Base-by-base conservation (phyloP, 441 rosid genomes). In the Gossypium davidsonii region DNA sequence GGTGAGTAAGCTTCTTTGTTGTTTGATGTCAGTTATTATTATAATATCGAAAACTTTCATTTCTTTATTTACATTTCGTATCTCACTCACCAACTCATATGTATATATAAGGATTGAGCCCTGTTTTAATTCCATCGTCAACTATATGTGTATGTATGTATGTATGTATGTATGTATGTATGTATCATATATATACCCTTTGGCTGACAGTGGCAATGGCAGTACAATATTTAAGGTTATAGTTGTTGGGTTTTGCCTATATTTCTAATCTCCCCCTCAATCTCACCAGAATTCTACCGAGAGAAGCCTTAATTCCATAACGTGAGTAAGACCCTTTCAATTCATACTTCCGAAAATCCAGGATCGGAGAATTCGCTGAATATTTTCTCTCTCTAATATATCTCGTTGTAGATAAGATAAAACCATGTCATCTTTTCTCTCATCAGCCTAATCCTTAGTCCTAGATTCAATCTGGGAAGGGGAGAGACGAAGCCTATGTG, bases 321-420 rank as follows among this genome's bases (percentile, higher is more conserved):
- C 65, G 74, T 52, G 78, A 79, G 73, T 73, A 71, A 63, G 82
- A 72, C 74, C 67, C 57, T 64, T 75, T 65, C 74, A 55, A 79
- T 23, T 10, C 51, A 44, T 60, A 70, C 14, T 73, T 74, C 76
- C 79, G 51, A 51, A 60, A 66, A 60, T 78, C 74, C 42, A 49
- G 59, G 71, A 67, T 14, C 44, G 26, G 71, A n/a, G 58, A 67
- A 67, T 51, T 28, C 15, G 42, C 31, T 3, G 23, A 46, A 26
- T 67, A 67, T 67, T 67, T 67, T 67, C 67, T 67, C 39, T 67
- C 57, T 25, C 23, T 20, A n/a, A 48, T 48, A 67, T 67, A 67
- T 67, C 37, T 23, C 12, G 20, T 67, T 42, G 39, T 67, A 49
- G 57, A 67, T 48, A 67, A 48, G 71, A 49, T 67, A 67, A 67